Conservation (phyloP, 2,329 filamentous ascomycete species). For the Talaromyces sp. region DNA sequence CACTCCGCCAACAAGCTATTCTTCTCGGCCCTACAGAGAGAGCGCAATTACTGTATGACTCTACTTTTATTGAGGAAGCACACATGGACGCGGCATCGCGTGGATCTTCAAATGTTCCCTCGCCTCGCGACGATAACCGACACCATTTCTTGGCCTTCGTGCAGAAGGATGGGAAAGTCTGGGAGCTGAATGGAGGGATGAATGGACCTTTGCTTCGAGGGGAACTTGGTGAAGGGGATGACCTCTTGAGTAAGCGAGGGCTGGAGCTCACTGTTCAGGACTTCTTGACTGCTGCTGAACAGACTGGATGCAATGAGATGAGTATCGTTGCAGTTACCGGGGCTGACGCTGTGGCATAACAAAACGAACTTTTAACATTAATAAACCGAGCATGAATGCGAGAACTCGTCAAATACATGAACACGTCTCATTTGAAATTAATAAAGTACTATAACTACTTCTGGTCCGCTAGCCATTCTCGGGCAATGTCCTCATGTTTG, state of each 20-base stretch:
- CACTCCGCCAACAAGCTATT: constrained; percentile 1
- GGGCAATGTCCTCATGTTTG: constrained; percentile 44
- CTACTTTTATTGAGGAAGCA: constrained; percentile 9
- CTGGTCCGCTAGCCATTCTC: constrained; percentile 31
- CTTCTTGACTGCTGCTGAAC: constrained; percentile 9
- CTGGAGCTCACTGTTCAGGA: constrained; percentile 26
- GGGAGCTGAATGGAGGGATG: constrained; percentile 33
- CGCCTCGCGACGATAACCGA: constrained; percentile 1
- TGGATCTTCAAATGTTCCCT: constrained; percentile 8
- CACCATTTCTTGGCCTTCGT: constrained; percentile 35
- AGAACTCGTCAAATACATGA: neutral
- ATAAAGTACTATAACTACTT: neutral
- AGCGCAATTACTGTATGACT: constrained; percentile 14
- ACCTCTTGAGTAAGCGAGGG: constrained; percentile 29
- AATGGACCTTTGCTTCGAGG: constrained; percentile 32
- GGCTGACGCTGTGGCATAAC: neutral
- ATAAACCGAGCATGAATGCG: neutral
- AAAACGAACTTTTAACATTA: neutral
- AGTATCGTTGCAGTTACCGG: constrained; percentile 9
- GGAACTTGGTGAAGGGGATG: constrained; percentile 26
- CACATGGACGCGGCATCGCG: constrained; percentile 12
- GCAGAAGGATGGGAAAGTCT: constrained; percentile 31
- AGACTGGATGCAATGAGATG: constrained; percentile 11
- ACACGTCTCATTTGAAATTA: too few species aligned
- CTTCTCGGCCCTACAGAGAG: constrained; percentile 1